Percentiles rank a stretch among this genome's conserved stretches.
These are phyloP conservation scores for Lycium ferocissimum DNA, from an alignment of 257 asterid genomes.

Conservation along the genomic window DNA sequence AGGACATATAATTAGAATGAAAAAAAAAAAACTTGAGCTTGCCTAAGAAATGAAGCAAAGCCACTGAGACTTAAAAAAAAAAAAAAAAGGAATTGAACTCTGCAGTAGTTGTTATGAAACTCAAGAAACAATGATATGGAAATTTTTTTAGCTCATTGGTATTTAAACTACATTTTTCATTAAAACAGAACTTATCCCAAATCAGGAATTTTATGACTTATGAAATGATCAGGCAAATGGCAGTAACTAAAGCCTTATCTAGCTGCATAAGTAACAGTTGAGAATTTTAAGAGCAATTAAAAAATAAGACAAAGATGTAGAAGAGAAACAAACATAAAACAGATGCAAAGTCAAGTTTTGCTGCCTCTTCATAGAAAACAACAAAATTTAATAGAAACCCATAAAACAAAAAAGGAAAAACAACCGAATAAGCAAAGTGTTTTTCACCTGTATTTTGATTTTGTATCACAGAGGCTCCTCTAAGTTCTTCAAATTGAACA, in stretches of 20 bases:
- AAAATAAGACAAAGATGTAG: not conserved
- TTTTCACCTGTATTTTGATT: conserved; percentile 50
- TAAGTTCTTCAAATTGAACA: conserved; percentile 55
- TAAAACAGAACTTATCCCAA: not conserved
- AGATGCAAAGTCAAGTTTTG: conserved; percentile 1
- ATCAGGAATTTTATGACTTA: not conserved
- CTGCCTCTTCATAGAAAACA: conserved; percentile 14
- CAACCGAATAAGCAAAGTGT: not conserved
- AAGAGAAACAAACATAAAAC: not conserved
- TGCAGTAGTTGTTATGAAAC: not conserved
- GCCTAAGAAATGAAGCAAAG: conserved; percentile 4
- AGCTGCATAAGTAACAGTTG: not conserved
- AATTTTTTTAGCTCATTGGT: not conserved
- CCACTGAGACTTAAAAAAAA: not conserved
- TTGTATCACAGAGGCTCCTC: conserved; percentile 37
- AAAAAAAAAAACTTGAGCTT: not conserved
- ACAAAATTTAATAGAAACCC: conserved; percentile 31
- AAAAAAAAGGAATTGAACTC: not conserved
- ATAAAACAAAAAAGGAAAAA: conserved; percentile 31
- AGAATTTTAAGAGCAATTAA: not conserved
- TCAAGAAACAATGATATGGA: not conserved
- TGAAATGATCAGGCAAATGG: conserved; percentile 18
- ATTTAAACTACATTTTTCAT: conserved; percentile 22
- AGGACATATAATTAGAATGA: not conserved
- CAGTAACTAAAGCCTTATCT: conserved; percentile 20